A percentile compares a stretch with the other conserved stretches of the same genome.
Conservation (phyloP, 768 basidiomycete genomes). For the Tulasnella sp. region DNA sequence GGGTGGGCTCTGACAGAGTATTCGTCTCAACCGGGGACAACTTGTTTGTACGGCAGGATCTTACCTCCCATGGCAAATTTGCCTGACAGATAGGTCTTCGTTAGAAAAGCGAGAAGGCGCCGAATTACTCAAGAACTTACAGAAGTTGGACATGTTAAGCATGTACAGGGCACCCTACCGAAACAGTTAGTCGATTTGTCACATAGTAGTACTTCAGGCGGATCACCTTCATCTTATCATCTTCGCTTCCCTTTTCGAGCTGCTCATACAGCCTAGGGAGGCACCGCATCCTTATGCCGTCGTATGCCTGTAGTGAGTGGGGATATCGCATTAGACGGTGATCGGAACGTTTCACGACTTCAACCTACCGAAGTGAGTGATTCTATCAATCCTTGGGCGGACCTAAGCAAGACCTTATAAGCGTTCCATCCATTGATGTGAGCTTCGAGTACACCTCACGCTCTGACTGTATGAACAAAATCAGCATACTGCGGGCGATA, state of each 20-base stretch:
- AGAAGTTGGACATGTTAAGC: slow-evolving; percentile 51
- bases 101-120: not conserved
- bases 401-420: slow-evolving; percentile 25
- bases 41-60: not conserved
- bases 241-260: slow-evolving; percentile 58
- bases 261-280: slow-evolving; percentile 47
- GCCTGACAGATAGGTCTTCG: slow-evolving; percentile 19
- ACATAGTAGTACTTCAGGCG: no score
- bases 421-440: not conserved
- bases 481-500: not conserved
- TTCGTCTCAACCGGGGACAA: slow-evolving; percentile 19
- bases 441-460: slow-evolving; percentile 18
- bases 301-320: slow-evolving; percentile 38
- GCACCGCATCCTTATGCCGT: slow-evolving; percentile 54
- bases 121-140: slow-evolving; percentile 24
- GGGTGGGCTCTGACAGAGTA: slow-evolving; percentile 43
- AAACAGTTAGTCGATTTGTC: no score
- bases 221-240: slow-evolving; percentile 67
- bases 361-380: slow-evolving; percentile 38
- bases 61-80: slow-evolving; percentile 34
- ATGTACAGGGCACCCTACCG: slow-evolving; percentile 63
- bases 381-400: slow-evolving; percentile 41
- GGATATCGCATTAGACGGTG: not conserved
- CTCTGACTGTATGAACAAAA: slow-evolving; percentile 20
- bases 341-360: not conserved